These are phyloP conservation scores for Sporodiniella umbellata DNA, from an alignment of 371 early-diverging fungal species.

Conservation along the genomic window DNA sequence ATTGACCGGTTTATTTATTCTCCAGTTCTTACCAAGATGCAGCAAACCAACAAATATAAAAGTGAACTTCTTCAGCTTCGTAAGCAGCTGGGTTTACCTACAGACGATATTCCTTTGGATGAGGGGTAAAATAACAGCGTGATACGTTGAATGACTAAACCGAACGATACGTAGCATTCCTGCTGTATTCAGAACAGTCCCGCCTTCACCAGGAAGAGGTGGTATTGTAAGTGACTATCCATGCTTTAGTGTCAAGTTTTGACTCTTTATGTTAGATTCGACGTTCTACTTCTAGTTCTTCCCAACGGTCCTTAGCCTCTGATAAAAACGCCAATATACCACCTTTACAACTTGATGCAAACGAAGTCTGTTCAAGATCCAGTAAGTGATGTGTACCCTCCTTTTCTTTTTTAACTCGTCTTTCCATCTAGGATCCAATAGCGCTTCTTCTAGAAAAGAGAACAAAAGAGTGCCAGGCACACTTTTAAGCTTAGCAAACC, in stretches of 20 bases:
- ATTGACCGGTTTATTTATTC: neutral
- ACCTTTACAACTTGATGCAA: slow-evolving; percentile 39
- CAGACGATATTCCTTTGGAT: slow-evolving; percentile 56
- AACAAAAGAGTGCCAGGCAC: neutral
- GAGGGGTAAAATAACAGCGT: slow-evolving; percentile 53
- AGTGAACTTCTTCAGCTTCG: slow-evolving; percentile 69
- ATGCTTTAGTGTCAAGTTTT: neutral
- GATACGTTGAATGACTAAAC: neutral
- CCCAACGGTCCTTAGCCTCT: slow-evolving; percentile 43
- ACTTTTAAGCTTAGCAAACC: neutral
- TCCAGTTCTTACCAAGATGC: slow-evolving; percentile 59
- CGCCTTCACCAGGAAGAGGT: slow-evolving; percentile 44
- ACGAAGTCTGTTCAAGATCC: slow-evolving; percentile 4
- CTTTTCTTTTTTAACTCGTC: neutral
- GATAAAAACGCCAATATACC: slow-evolving; percentile 40
- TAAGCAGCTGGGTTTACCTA: slow-evolving; percentile 54
- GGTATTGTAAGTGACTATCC: slow-evolving; percentile 27
- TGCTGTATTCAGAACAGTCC: slow-evolving; percentile 42
- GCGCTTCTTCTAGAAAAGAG: neutral
- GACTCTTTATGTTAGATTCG: slow-evolving; percentile 18
- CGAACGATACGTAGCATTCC: slow-evolving; percentile 24
- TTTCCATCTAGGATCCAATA: neutral
- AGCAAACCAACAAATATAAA: slow-evolving; percentile 67
- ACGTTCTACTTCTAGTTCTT: slow-evolving; percentile 47
- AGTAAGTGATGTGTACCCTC: neutral